Evolutionary conservation across 352 stramenopile genomes (phyloP).

Genomic region (Pythium utonaiense): DNA sequence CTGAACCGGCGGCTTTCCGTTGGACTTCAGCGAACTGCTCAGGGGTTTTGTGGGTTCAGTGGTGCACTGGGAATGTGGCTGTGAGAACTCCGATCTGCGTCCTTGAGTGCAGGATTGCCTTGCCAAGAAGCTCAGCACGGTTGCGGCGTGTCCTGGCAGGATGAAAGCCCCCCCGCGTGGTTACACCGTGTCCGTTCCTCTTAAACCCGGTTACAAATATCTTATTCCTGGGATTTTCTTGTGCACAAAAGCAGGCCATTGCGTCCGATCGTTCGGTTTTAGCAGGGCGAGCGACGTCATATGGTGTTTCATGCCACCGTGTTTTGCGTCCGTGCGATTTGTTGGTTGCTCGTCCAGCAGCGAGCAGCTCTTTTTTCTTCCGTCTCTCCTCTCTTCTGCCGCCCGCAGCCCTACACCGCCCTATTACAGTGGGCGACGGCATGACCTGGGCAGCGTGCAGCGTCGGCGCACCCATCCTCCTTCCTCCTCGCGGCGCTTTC

Average conservation of each 20-base stretch:
- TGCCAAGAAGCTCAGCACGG: too few relatives aligned
- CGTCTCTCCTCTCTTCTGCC: slow-evolving; percentile 6
- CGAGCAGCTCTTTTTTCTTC: slow-evolving; percentile 18
- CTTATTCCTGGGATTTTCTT: slow-evolving; percentile 18
- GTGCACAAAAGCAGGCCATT: background rate
- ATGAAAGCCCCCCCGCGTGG: too few relatives aligned
- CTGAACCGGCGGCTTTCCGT: slow-evolving; percentile 6
- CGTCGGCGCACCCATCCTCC: slow-evolving; percentile 14
- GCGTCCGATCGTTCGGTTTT: slow-evolving; percentile 8
- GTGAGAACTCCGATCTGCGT: too few relatives aligned
- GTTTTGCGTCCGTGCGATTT: slow-evolving; percentile 10
- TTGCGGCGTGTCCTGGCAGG: too few relatives aligned
- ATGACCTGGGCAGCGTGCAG: background rate
- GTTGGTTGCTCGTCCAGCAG: slow-evolving; percentile 19
- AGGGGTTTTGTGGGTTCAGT: background rate
- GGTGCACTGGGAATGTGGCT: too few relatives aligned
- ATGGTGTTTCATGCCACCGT: background rate
- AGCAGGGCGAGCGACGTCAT: slow-evolving; percentile 10
- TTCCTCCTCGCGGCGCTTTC: slow-evolving; percentile 2
- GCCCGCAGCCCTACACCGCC: background rate
- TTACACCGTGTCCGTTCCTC: background rate
- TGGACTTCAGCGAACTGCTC: background rate
- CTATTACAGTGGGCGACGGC: background rate
- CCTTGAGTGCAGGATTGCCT: too few relatives aligned
- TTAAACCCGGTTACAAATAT: slow-evolving; percentile 14